Evolutionary conservation across 2,329 filamentous ascomycete genomes (phyloP).

Genomic region (Thelonectria discophora): DNA sequence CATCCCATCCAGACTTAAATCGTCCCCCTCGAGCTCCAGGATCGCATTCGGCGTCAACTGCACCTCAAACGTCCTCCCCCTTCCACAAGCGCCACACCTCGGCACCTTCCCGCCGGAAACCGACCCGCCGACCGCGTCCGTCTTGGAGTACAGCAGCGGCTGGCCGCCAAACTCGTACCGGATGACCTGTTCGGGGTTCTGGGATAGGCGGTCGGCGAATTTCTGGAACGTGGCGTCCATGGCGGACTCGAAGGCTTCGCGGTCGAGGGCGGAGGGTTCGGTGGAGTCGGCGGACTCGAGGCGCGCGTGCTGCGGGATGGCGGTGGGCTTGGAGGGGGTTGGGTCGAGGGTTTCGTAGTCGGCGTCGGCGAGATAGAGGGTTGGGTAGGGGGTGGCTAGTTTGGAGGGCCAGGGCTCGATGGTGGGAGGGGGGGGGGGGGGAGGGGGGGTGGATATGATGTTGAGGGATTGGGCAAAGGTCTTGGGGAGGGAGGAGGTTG

Average conservation of each 20-base stretch:
- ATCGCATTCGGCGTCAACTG: slow-evolving; percentile 94
- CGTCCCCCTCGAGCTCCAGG: slow-evolving; percentile 83
- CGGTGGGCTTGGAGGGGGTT: slow-evolving; percentile 57
- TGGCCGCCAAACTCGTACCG: slow-evolving; percentile 79
- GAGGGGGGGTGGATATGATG: slow-evolving; percentile 67
- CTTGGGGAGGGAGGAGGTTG: slow-evolving; percentile 57
- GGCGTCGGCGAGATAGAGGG: slow-evolving; percentile 83
- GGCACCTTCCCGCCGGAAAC: slow-evolving; percentile 70
- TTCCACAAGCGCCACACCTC: slow-evolving; percentile 79
- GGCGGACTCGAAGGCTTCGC: slow-evolving; percentile 75
- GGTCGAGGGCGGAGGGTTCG: slow-evolving; percentile 65
- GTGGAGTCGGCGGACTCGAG: slow-evolving; percentile 52
- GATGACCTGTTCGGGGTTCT: slow-evolving; percentile 85
- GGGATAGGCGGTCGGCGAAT: slow-evolving; percentile 79
- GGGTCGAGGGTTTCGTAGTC: slow-evolving; percentile 88
- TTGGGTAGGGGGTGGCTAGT: slow-evolving; percentile 77
- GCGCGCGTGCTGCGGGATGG: slow-evolving; percentile 59
- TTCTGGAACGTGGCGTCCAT: slow-evolving; percentile 82
- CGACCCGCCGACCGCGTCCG: slow-evolving; percentile 75
- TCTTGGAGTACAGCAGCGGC: slow-evolving; percentile 82
- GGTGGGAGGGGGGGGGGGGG: slow-evolving; percentile 46
- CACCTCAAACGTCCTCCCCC: slow-evolving; percentile 83
- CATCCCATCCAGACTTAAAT: slow-evolving; percentile 82
- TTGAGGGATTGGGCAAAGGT: slow-evolving; percentile 80
- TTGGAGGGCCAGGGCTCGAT: slow-evolving; percentile 79